A percentile compares a stretch with the other conserved stretches of the same genome.
phyloP scores from a whole-genome alignment of 1,139 yeast genomes.

The Yamadazyma sp. region DNA sequence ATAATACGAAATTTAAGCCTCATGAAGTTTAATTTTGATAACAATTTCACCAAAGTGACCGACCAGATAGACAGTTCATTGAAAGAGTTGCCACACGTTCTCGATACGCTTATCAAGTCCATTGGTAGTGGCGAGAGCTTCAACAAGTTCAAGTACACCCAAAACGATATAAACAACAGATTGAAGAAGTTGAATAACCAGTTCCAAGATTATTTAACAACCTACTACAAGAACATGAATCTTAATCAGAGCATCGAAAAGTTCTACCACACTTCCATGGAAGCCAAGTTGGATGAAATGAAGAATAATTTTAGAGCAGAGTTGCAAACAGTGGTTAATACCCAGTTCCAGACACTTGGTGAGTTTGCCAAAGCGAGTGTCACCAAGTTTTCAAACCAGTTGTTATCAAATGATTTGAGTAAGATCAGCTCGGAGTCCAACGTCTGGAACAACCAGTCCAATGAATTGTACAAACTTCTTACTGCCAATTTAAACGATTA shows the following conservation, averaged over 20 bases:
- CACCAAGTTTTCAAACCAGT: slow-evolving; percentile 6
- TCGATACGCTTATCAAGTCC: slow-evolving; percentile 12
- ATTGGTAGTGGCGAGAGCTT: slow-evolving; percentile 14
- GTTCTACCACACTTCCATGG: slow-evolving; percentile 10
- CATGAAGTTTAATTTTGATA: slow-evolving; percentile 12
- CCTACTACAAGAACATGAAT: slow-evolving; percentile 14
- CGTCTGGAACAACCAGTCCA: slow-evolving; percentile 8
- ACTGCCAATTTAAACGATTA: slow-evolving; percentile 9
- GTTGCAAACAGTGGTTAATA: slow-evolving; percentile 4
- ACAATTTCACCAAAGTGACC: slow-evolving; percentile 10
- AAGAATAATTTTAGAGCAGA: slow-evolving; percentile 6
- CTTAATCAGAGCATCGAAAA: slow-evolving; percentile 10
- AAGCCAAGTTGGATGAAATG: slow-evolving; percentile 7
- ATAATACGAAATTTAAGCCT: slow-evolving; percentile 11
- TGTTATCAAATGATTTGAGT: slow-evolving; percentile 5
- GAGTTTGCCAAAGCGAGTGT: slow-evolving; percentile 4
- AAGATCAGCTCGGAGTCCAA: slow-evolving; percentile 6
- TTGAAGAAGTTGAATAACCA: slow-evolving; percentile 16
- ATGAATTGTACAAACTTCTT: slow-evolving; percentile 9
- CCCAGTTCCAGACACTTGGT: slow-evolving; percentile 8
- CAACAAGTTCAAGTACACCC: slow-evolving; percentile 12
- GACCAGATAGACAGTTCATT: slow-evolving; percentile 12
- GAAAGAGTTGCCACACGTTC: slow-evolving; percentile 12
- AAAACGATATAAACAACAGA: slow-evolving; percentile 13
- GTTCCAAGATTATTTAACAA: slow-evolving; percentile 17